A percentile compares a stretch with the other conserved stretches of the same genome.
These are phyloP conservation scores for Ceratobasidium sp. DNA, from an alignment of 1,284 basidiomycete genomes.

Conservation along the genomic window DNA sequence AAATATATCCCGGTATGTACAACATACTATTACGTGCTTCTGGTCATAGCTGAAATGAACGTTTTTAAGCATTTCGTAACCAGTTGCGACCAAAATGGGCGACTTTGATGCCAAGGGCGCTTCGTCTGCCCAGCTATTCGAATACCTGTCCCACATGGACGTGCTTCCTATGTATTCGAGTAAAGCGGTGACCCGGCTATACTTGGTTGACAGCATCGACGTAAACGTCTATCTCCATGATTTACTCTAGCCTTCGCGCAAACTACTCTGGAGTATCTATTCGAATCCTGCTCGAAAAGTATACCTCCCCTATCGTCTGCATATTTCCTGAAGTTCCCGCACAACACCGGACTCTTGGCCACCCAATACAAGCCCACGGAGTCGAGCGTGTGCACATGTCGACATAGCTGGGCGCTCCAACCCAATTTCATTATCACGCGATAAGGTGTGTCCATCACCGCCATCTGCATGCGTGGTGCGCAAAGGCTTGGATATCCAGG, in stretches of 20 bases:
- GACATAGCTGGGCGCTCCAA: slow-evolving; percentile 14
- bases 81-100: background rate
- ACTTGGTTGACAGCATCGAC: background rate
- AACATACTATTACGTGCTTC: no score
- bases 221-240: background rate
- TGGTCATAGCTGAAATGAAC: background rate
- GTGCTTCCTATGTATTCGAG: background rate
- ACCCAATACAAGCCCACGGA: slow-evolving; percentile 18
- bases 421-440: slow-evolving; percentile 12
- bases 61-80: background rate
- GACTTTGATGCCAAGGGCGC: slow-evolving; percentile 35
- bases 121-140: slow-evolving; percentile 28
- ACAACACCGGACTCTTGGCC: slow-evolving; percentile 30
- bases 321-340: no score
- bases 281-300: background rate
- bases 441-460: slow-evolving; percentile 31
- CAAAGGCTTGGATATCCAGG: slow-evolving; percentile 31
- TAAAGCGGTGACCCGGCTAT: background rate
- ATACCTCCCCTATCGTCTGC: background rate
- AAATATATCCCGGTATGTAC: no score
- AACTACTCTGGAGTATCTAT: background rate
- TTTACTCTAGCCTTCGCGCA: background rate
- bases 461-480: slow-evolving; percentile 29
- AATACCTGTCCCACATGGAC: slow-evolving; percentile 13
- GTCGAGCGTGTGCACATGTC: slow-evolving; percentile 18